Evolutionary conservation across 2,329 filamentous ascomycete species (phyloP), one percentile per base, ranked within the genome.

Genomic region (Alternaria atra): DNA sequence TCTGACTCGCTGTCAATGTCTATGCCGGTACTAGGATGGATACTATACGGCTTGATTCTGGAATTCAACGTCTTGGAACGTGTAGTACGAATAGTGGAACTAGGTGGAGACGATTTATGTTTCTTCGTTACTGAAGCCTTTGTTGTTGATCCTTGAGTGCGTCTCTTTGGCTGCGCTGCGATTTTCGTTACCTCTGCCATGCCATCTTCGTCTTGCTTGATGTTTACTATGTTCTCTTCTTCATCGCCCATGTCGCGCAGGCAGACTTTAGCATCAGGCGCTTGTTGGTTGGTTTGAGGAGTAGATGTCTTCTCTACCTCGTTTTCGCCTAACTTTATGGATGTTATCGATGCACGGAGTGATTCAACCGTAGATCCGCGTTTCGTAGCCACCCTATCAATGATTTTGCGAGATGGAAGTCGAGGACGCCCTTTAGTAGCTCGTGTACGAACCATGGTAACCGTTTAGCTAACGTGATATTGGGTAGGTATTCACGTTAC

Each of bases 121-220:
- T 32, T 53, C 37, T 53, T 53, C 7, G 39, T 27, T 13, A 27
- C 25, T 25, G 51, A 12, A 42, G 27, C 4, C 6, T 32, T 53
- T 29, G 51, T 1, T 6, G 3, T 20, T 20, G 25, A 1, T 13
- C 17, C 17, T 43, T 13, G 17, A 7, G n/a, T 17, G 4, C 17
- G 17, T 30, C 27, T 53, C 37, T 53, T 53, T n/a, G 27, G 23
- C 3, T 8, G 10, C 9, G 1, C 27, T 25, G n/a, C 15, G n/a
- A 34, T n/a, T n/a, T 42, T 34, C 6, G 9, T 17, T 10, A 4
- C 6, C 17, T 51, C 50, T 17, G 25, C n/a, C 13, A 10, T 51
- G 13, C 42, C 51, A 12, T 42, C 27, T 5, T 52, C 50, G 30
- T 52, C 50, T 52, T 52, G 37, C 23, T 52, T 52, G 35, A 39